These are phyloP conservation scores for Talaromyces verruculosus DNA, from an alignment of 2,329 filamentous ascomycete genomes.

Conservation along the genomic window DNA sequence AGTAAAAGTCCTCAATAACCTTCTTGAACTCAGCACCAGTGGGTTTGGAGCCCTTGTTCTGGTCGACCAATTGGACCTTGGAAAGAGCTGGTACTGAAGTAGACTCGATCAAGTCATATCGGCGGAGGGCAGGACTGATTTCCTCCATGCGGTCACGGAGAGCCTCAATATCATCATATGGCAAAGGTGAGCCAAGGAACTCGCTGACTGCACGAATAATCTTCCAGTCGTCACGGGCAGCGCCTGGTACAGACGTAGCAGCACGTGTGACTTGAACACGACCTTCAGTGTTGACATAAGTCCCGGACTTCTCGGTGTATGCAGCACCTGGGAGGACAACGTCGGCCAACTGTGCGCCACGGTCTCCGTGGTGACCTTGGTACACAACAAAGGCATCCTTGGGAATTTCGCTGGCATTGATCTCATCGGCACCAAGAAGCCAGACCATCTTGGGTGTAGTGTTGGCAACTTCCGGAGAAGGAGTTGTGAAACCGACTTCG, in stretches of 20 bases:
- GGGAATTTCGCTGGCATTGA: constrained; percentile 79
- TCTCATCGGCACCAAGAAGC: constrained; percentile 93
- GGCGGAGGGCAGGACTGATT: constrained; percentile 84
- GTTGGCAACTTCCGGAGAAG: constrained; percentile 75
- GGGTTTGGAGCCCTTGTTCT: constrained; percentile 84
- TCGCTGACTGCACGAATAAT: constrained; percentile 91
- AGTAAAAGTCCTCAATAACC: constrained; percentile 94
- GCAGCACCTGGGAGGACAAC: constrained; percentile 90
- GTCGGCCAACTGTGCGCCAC: constrained; percentile 87
- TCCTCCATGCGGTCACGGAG: constrained; percentile 92
- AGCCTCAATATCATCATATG: constrained; percentile 88
- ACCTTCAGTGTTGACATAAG: constrained; percentile 97
- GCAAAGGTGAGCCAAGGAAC: constrained; percentile 81
- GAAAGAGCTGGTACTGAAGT: constrained; percentile 71
- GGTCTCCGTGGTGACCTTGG: constrained; percentile 96
- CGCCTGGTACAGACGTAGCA: constrained; percentile 84
- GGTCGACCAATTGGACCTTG: constrained; percentile 93
- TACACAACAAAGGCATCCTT: constrained; percentile 97
- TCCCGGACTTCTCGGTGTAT: constrained; percentile 95
- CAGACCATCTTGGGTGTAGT: constrained; percentile 93
- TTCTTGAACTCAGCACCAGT: constrained; percentile 74
- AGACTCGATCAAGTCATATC: constrained; percentile 88
- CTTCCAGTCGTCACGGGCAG: constrained; percentile 96
- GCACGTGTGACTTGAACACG: constrained; percentile 91
- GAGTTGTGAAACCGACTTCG: constrained; percentile 90